Conservation (phyloP, 2,329 filamentous ascomycete genomes). For the Aspergillus neoniger region DNA sequence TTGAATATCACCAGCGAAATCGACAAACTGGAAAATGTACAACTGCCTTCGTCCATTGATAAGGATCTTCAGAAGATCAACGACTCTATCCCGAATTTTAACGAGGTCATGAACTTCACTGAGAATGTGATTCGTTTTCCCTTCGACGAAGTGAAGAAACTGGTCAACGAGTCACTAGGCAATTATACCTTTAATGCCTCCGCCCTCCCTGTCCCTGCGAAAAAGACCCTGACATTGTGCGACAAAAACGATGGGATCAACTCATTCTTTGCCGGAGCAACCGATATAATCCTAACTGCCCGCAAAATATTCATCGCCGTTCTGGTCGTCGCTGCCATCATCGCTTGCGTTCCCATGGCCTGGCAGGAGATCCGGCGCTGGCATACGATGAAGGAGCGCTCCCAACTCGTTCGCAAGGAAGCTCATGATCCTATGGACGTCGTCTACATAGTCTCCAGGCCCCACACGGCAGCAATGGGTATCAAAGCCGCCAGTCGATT, state of each 20-base stretch:
- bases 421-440: constrained; percentile 81
- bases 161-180: constrained; percentile 70
- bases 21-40: constrained; percentile 66
- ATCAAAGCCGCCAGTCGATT: constrained; percentile 69
- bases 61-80: constrained; percentile 72
- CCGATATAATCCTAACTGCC: constrained; percentile 65
- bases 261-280: constrained; percentile 77
- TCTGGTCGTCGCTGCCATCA: constrained; percentile 68
- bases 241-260: constrained; percentile 79
- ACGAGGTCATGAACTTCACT: constrained; percentile 79
- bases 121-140: constrained; percentile 72
- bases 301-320: constrained; percentile 76
- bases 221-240: constrained; percentile 83
- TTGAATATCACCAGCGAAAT: constrained; percentile 69
- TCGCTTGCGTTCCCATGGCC: constrained; percentile 76
- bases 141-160: constrained; percentile 74
- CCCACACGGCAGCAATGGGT: constrained; percentile 71
- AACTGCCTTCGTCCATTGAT: constrained; percentile 69
- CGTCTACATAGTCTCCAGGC: constrained; percentile 82
- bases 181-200: constrained; percentile 76
- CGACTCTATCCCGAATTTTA: constrained; percentile 76
- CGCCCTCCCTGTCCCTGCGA: constrained; percentile 79
- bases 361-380: constrained; percentile 78
- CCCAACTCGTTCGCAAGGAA: constrained; percentile 64
- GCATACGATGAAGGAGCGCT: constrained; percentile 69